phyloP scores from a whole-genome alignment of 2,329 filamentous ascomycete species.

The Ploettnerulaceae sp. region DNA sequence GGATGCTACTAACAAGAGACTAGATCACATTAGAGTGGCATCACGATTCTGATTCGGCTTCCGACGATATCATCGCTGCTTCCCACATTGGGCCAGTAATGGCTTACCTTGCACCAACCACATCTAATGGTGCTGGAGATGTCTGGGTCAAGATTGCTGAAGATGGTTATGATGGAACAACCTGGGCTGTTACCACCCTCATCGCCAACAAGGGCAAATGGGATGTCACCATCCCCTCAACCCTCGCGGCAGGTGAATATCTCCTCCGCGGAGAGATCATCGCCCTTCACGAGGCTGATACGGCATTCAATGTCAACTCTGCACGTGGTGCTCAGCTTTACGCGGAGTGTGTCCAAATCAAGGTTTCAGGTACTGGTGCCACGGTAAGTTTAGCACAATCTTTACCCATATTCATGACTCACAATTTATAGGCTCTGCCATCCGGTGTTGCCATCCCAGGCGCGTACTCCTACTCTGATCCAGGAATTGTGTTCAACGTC shows the following conservation, averaged over 20 bases:
- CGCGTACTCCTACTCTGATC: constrained; percentile 36
- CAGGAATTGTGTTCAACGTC: constrained; percentile 40
- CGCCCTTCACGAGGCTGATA: constrained; percentile 39
- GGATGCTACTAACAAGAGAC: constrained; percentile 2
- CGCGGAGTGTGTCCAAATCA: constrained; percentile 41
- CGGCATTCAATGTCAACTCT: constrained; percentile 18
- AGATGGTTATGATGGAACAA: constrained; percentile 34
- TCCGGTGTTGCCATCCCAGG: constrained; percentile 22
- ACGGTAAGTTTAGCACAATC: background rate
- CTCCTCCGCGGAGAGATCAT: constrained; percentile 42
- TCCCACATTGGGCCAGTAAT: constrained; percentile 50
- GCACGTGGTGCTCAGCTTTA: constrained; percentile 40
- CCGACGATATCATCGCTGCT: constrained; percentile 44
- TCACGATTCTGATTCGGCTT: constrained; percentile 40
- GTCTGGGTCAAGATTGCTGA: constrained; percentile 48
- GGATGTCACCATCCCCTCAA: constrained; percentile 38
- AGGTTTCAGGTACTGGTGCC: constrained; percentile 32
- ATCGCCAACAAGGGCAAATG: constrained; percentile 40
- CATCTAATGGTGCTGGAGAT: constrained; percentile 42
- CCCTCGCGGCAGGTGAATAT: constrained; percentile 39
- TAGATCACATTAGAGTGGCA: constrained; percentile 44
- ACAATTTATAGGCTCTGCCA: constrained; percentile 11
- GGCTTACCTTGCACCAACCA: constrained; percentile 43
- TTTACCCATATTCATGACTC: background rate
- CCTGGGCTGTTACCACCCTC: constrained; percentile 39